phyloP scores from a whole-genome alignment of 768 basidiomycete species.

The Boletus rubroflammeus region DNA sequence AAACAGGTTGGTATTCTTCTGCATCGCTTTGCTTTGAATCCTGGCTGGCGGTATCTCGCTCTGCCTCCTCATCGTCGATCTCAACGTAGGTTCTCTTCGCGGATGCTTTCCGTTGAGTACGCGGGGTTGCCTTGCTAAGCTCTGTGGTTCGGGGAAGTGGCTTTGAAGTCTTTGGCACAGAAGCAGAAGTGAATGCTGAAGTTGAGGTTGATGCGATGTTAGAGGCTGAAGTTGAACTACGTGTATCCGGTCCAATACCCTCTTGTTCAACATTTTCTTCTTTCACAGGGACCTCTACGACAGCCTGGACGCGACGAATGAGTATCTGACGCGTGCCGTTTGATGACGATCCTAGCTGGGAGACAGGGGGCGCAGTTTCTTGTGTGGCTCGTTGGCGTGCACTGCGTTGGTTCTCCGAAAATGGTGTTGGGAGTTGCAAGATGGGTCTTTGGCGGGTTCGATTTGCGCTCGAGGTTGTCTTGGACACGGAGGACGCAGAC shows the following conservation, averaged over 20 bases:
- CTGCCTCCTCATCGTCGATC: conserved; percentile 30
- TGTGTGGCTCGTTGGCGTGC: conserved; percentile 22
- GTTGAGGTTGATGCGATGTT: conserved; percentile 12
- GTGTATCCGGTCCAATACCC: conserved; percentile 2
- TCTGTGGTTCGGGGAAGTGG: neutral
- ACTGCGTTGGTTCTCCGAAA: conserved; percentile 29
- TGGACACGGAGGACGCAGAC: conserved; percentile 31
- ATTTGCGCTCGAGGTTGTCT: conserved; percentile 5
- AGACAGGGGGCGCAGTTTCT: neutral
- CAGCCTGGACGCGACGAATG: conserved; percentile 62
- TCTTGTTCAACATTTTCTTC: conserved; percentile 53
- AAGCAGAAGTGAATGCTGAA: conserved; percentile 5
- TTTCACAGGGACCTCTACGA: conserved; percentile 57
- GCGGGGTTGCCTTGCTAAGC: conserved; percentile 8
- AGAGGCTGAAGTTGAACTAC: conserved; percentile 13
- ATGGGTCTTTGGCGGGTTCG: conserved; percentile 9
- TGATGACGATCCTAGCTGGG: conserved; percentile 8
- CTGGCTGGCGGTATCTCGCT: conserved; percentile 14
- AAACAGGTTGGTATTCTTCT: conserved; percentile 17
- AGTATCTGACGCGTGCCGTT: conserved; percentile 30
- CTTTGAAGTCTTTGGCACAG: conserved; percentile 12
- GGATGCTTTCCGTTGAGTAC: conserved; percentile 16
- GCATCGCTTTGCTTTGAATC: conserved; percentile 10
- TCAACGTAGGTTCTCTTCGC: conserved; percentile 30
- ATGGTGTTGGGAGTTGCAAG: conserved; percentile 29